phyloP scores from a whole-genome alignment of 257 asterid species.

The Buddleja alternifolia region DNA sequence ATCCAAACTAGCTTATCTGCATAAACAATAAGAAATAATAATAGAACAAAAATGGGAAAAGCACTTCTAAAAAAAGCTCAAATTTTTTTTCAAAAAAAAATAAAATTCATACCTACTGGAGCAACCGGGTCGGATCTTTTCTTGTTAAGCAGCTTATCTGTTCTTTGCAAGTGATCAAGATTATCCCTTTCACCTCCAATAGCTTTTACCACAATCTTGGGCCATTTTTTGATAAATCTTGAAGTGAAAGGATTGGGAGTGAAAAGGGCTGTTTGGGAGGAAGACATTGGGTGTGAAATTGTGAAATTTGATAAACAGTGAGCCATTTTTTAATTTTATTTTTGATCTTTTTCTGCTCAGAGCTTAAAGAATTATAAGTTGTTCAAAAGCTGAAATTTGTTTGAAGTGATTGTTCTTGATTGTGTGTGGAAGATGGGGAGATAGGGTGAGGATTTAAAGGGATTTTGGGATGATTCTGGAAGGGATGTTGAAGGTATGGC shows the following conservation, averaged over 20 bases:
- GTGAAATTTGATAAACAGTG: slow-evolving; percentile 43
- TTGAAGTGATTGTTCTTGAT: neutral
- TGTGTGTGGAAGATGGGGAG: neutral
- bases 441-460: slow-evolving; percentile 28
- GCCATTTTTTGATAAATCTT: slow-evolving; percentile 20
- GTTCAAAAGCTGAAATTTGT: neutral
- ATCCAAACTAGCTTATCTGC: too few species aligned
- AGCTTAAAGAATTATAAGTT: neutral
- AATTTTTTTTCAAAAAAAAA: too few species aligned
- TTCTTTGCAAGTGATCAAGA: slow-evolving; percentile 58
- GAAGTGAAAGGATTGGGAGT: slow-evolving; percentile 8
- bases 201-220: slow-evolving; percentile 30
- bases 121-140: slow-evolving; percentile 46
- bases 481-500: neutral
- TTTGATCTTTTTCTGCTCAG: neutral
- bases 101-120: slow-evolving; percentile 55
- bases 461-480: slow-evolving; percentile 48
- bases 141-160: slow-evolving; percentile 41
- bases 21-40: too few species aligned
- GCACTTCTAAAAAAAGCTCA: neutral
- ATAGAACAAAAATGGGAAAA: neutral
- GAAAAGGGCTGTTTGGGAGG: slow-evolving; percentile 24
- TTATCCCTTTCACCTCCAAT: slow-evolving; percentile 39
- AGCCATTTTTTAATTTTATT: too few species aligned
- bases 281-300: slow-evolving; percentile 29